Percentiles rank a stretch among this genome's conserved stretches.
These are phyloP conservation scores for Penicillium daleae DNA, from an alignment of 495 filamentous ascomycete species.

Conservation along the genomic window DNA sequence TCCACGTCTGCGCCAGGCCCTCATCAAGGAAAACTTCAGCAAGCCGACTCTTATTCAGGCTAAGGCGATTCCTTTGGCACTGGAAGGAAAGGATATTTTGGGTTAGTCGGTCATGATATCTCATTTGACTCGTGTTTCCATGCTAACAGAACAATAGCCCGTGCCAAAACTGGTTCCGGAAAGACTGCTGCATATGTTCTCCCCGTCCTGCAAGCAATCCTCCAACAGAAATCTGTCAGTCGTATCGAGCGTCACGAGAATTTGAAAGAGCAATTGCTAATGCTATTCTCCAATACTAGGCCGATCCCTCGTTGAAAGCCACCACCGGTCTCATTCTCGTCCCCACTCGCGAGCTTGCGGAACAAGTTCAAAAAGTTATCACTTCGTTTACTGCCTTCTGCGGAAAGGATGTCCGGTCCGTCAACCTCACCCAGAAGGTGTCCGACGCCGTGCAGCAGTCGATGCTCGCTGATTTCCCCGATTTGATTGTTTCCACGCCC, in stretches of 20 bases:
- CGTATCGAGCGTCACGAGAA: slow-evolving; percentile 5
- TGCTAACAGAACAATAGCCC: slow-evolving; percentile 56
- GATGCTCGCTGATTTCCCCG: slow-evolving; percentile 83
- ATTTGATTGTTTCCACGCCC: slow-evolving; percentile 89
- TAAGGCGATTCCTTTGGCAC: slow-evolving; percentile 83
- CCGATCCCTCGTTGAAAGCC: slow-evolving; percentile 46
- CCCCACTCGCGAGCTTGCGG: slow-evolving; percentile 90
- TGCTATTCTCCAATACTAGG: slow-evolving; percentile 20
- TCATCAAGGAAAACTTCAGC: slow-evolving; percentile 80
- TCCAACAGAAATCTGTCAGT: slow-evolving; percentile 73
- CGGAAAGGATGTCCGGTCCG: slow-evolving; percentile 74
- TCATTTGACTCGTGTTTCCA: not conserved
- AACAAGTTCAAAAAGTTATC: slow-evolving; percentile 79
- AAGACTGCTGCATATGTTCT: slow-evolving; percentile 98
- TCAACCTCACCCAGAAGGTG: slow-evolving; percentile 87
- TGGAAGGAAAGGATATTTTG: slow-evolving; percentile 90
- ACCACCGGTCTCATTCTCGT: slow-evolving; percentile 83
- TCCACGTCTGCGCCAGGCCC: slow-evolving; percentile 79
- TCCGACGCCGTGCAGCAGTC: slow-evolving; percentile 84
- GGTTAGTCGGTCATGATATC: slow-evolving; percentile 43
- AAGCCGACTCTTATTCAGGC: slow-evolving; percentile 85
- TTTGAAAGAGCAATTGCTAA: not conserved
- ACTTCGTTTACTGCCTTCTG: slow-evolving; percentile 78
- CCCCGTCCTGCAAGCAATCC: slow-evolving; percentile 78
- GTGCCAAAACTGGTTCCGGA: slow-evolving; percentile 89